A percentile compares a stretch with the other conserved stretches of the same genome.
Evolutionary conservation across 2,329 filamentous ascomycete genomes (phyloP).

Genomic region (Ophiostoma triangulosporum): DNA sequence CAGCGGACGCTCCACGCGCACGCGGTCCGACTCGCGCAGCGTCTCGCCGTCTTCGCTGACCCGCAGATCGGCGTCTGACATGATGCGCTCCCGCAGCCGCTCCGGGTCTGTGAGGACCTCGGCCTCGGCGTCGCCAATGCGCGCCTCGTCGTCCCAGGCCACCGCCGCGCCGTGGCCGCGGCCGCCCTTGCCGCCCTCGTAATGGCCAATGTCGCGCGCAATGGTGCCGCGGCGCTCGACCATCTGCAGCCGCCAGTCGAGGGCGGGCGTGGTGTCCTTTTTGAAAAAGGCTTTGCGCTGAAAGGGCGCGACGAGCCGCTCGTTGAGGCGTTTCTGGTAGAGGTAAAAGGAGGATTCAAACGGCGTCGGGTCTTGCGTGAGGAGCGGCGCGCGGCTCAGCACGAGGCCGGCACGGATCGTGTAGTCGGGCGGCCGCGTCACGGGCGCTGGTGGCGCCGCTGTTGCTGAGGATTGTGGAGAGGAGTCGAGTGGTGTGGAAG

Average conservation of each 20-base stretch:
- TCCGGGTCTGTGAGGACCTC: conserved; percentile 33
- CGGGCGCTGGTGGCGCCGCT: conserved; percentile 18
- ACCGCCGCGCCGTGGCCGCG: conserved; percentile 27
- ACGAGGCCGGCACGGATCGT: conserved; percentile 55
- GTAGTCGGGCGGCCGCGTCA: conserved; percentile 25
- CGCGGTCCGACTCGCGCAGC: conserved; percentile 43
- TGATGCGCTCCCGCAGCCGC: conserved; percentile 50
- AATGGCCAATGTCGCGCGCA: conserved; percentile 73
- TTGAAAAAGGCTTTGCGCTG: conserved; percentile 91
- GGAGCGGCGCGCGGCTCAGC: conserved; percentile 73
- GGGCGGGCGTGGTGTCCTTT: conserved; percentile 66
- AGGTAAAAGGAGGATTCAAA: conserved; percentile 94
- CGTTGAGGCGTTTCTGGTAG: conserved; percentile 93
- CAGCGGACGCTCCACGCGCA: conserved; percentile 57
- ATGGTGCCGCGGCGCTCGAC: conserved; percentile 58
- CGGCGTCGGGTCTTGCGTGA: conserved; percentile 69
- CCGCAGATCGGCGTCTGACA: conserved; percentile 60
- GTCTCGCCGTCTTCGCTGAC: conserved; percentile 47
- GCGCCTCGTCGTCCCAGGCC: conserved; percentile 85
- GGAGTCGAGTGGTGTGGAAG: neutral
- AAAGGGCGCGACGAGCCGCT: conserved; percentile 79
- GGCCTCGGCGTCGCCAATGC: conserved; percentile 57
- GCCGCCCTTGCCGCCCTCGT: conserved; percentile 37
- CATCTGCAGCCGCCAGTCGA: conserved; percentile 84
- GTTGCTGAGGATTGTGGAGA: conserved; percentile 4